Percentiles rank a stretch among this genome's conserved stretches.
These are phyloP conservation scores for Leccinellum luteum DNA, from an alignment of 768 basidiomycete genomes.

Conservation along the genomic window DNA sequence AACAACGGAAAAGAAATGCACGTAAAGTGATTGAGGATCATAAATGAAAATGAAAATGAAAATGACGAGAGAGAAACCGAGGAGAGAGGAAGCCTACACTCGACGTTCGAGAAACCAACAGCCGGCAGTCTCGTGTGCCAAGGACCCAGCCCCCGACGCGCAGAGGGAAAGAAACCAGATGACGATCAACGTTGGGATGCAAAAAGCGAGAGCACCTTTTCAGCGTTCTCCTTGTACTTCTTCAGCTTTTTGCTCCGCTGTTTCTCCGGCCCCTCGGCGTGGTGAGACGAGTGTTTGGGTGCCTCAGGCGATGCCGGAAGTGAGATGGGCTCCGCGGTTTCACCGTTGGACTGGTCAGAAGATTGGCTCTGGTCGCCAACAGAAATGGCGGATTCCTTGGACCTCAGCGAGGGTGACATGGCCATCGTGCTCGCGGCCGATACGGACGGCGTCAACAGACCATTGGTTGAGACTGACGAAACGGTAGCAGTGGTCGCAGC, in stretches of 20 bases:
- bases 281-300: constrained; percentile 28
- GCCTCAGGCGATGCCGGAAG: constrained; percentile 31
- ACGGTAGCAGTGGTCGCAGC: constrained; percentile 36
- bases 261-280: constrained; percentile 50
- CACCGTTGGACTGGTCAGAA: constrained; percentile 68
- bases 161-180: background rate
- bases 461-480: constrained; percentile 43
- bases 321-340: constrained; percentile 30
- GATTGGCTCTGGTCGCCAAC: constrained; percentile 69
- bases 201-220: constrained; percentile 82
- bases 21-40: constrained; percentile 16
- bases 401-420: constrained; percentile 69
- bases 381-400: constrained; percentile 76
- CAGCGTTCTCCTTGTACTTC: constrained; percentile 85
- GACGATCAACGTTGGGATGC: constrained; percentile 60
- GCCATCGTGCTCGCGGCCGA: constrained; percentile 46
- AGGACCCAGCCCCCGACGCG: constrained; percentile 26
- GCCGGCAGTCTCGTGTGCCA: constrained; percentile 10
- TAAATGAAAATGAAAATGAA: background rate
- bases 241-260: constrained; percentile 73
- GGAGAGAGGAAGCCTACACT: constrained; percentile 22
- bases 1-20: constrained; percentile 15
- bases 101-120: constrained; percentile 14
- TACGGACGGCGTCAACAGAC: constrained; percentile 62
- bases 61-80: constrained; percentile 13